Conservation (phyloP, 225 moss, liverwort and hornwort genomes). For the Straminergon stramineum region DNA sequence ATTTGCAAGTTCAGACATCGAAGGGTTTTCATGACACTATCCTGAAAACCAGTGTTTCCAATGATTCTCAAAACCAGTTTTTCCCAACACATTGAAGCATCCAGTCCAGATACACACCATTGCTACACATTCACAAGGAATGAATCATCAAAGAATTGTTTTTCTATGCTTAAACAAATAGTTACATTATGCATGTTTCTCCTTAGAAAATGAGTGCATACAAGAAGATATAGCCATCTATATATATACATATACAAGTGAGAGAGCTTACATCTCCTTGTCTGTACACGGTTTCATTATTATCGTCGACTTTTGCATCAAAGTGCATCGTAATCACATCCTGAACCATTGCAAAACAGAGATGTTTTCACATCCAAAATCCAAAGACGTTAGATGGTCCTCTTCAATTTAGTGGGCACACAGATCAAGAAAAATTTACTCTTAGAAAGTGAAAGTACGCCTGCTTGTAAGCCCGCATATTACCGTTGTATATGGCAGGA, state of each 20-base stretch:
- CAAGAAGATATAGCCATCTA: not conserved
- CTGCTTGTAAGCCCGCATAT: not conserved
- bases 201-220: not conserved
- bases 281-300: constrained; percentile 14
- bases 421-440: not conserved
- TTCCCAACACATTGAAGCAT: not conserved
- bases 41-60: not conserved
- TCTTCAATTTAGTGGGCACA: not conserved
- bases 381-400: not conserved
- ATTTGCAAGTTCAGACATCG: not conserved
- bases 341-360: not conserved
- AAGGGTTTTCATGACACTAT: not conserved
- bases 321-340: constrained; percentile 20
- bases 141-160: not conserved
- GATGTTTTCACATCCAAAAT: not conserved
- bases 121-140: not conserved
- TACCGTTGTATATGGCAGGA: constrained; percentile 23
- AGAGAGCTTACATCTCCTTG: constrained; percentile 24
- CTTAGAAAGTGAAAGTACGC: not conserved
- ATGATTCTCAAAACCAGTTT: not conserved
- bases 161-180: not conserved
- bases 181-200: not conserved
- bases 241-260: not conserved
- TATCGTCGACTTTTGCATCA: constrained; percentile 22
- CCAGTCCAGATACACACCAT: not conserved